A percentile compares a stretch with the other conserved stretches of the same genome.
These are phyloP conservation scores for Schizosaccharomyces lindneri DNA, from an alignment of 805 yeast genomes.

Conservation along the genomic window DNA sequence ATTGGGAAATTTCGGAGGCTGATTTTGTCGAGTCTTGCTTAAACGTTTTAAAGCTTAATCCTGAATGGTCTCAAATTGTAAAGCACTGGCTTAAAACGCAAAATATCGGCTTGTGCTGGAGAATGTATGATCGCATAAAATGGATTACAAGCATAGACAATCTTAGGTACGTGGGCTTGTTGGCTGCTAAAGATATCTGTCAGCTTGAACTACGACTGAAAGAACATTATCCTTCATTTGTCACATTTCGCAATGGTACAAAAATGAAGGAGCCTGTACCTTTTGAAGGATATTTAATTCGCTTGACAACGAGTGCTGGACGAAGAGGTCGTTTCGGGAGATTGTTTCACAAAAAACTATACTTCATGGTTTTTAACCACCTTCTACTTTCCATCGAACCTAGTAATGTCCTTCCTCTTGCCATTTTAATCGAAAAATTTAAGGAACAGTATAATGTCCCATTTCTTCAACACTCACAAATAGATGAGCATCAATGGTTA, in stretches of 20 bases:
- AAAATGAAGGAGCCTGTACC: constrained; percentile 35
- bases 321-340: constrained; percentile 15
- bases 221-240: constrained; percentile 11
- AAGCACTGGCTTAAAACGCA: constrained; percentile 10
- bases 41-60: constrained; percentile 12
- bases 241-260: constrained; percentile 6
- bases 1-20: not conserved
- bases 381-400: constrained; percentile 24
- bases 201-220: constrained; percentile 33
- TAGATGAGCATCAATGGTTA: not conserved
- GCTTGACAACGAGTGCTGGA: constrained; percentile 29
- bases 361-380: constrained; percentile 38
- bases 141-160: constrained; percentile 19
- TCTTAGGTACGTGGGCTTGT: not conserved
- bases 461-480: not conserved
- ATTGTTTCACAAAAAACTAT: constrained; percentile 28
- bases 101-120: constrained; percentile 31
- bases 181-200: constrained; percentile 24
- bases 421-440: not conserved
- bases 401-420: not conserved
- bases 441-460: not conserved
- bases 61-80: constrained; percentile 5
- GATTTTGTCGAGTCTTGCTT: constrained; percentile 10
- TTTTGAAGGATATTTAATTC: constrained; percentile 56
- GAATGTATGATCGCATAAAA: constrained; percentile 50